phyloP scores from a whole-genome alignment of 2,329 filamentous ascomycete genomes.

The Fusarium sp. region DNA sequence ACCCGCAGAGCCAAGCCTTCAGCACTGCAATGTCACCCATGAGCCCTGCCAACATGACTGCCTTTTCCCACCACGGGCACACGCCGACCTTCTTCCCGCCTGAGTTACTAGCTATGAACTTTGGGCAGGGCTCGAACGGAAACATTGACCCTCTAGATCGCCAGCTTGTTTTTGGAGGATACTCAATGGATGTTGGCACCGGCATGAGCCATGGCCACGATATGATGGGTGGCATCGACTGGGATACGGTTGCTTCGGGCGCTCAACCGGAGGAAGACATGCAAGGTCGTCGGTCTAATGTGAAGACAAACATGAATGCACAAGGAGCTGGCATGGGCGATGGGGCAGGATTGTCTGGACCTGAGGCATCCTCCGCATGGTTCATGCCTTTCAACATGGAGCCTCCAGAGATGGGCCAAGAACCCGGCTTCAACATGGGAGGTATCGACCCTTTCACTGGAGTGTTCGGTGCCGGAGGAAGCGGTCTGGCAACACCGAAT shows the following conservation, averaged over 20 bases:
- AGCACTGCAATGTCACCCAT: slow-evolving; percentile 64
- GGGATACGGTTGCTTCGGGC: slow-evolving; percentile 56
- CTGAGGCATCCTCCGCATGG: slow-evolving; percentile 76
- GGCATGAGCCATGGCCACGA: slow-evolving; percentile 52
- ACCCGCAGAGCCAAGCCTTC: slow-evolving; percentile 57
- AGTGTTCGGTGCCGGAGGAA: slow-evolving; percentile 58
- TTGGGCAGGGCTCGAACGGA: slow-evolving; percentile 60
- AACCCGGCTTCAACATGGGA: slow-evolving; percentile 55
- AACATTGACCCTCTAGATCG: slow-evolving; percentile 77
- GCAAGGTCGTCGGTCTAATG: slow-evolving; percentile 45
- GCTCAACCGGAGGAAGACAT: slow-evolving; percentile 43
- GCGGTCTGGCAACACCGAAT: slow-evolving; percentile 53
- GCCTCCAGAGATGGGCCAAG: slow-evolving; percentile 70
- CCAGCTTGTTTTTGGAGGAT: slow-evolving; percentile 80
- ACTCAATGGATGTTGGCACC: slow-evolving; percentile 63
- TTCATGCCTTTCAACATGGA: slow-evolving; percentile 95
- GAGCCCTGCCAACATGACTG: slow-evolving; percentile 59
- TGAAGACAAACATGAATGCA: slow-evolving; percentile 48
- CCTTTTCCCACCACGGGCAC: slow-evolving; percentile 54
- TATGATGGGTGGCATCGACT: slow-evolving; percentile 57
- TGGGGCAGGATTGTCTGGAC: slow-evolving; percentile 45
- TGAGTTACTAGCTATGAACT: slow-evolving; percentile 64
- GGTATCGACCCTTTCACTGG: slow-evolving; percentile 61
- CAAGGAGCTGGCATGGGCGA: slow-evolving; percentile 39
- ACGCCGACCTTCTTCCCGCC: slow-evolving; percentile 59